Percentiles rank a stretch among this genome's conserved stretches.
Evolutionary conservation across 495 filamentous ascomycete genomes (phyloP).

Genomic region (Penicillium roqueforti): DNA sequence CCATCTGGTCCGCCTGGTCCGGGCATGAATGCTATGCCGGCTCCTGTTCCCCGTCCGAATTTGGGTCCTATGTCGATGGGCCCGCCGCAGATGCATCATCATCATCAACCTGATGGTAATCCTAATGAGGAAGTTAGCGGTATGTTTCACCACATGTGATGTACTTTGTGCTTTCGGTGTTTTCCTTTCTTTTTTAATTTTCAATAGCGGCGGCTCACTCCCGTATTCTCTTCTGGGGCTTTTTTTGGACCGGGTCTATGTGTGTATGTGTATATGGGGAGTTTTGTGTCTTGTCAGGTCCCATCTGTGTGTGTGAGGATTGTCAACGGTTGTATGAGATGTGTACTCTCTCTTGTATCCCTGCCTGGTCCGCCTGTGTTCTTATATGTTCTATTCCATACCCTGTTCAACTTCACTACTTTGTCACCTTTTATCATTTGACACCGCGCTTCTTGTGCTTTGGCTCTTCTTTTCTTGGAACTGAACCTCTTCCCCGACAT

Average conservation of each 20-base stretch:
- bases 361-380: conserved; percentile 12
- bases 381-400: conserved; percentile 24
- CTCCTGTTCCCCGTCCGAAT: conserved; percentile 43
- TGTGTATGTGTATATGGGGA: conserved; percentile 22
- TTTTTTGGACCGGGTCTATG: conserved; percentile 10
- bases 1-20: conserved; percentile 47
- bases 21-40: conserved; percentile 38
- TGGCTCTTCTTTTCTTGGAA: conserved; percentile 17
- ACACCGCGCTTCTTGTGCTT: conserved; percentile 20
- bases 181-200: conserved; percentile 13
- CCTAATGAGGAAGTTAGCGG: conserved; percentile 83
- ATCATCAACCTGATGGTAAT: conserved; percentile 69
- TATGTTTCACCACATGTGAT: conserved; percentile 84
- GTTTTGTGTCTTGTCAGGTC: background rate
- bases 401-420: conserved; percentile 25
- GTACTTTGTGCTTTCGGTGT: conserved; percentile 16
- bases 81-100: conserved; percentile 69
- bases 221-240: conserved; percentile 18
- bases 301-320: conserved; percentile 5
- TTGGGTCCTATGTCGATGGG: conserved; percentile 60
- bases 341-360: conserved; percentile 22
- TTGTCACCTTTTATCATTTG: conserved; percentile 21
- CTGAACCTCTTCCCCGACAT: conserved; percentile 14
- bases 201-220: conserved; percentile 16
- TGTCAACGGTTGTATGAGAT: conserved; percentile 17